phyloP scores from a whole-genome alignment of 305 asterid genomes.

The Solanum hybrid region DNA sequence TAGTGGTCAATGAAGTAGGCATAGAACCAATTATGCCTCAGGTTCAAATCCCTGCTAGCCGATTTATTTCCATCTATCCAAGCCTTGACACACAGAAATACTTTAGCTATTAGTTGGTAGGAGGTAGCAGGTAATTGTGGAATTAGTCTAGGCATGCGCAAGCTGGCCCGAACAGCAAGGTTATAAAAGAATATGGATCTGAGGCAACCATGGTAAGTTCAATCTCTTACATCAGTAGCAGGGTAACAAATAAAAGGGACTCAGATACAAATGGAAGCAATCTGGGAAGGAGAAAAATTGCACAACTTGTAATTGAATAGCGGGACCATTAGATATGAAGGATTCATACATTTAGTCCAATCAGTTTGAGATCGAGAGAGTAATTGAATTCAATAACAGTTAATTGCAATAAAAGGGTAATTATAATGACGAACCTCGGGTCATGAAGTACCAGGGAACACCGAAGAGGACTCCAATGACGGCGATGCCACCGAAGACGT shows the following conservation, averaged over 20 bases:
- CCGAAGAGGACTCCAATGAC: constrained; percentile 51
- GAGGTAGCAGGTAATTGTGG: background rate
- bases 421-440: constrained; percentile 32
- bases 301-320: background rate
- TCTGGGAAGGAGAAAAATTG: background rate
- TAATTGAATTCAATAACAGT: background rate
- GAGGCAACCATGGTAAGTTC: constrained; percentile 62
- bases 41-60: background rate
- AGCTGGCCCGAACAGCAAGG: background rate
- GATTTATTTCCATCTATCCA: background rate
- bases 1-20: background rate
- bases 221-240: background rate
- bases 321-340: background rate
- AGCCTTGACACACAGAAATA: background rate
- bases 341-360: background rate
- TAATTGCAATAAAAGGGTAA: background rate
- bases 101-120: background rate
- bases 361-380: background rate
- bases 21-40: background rate
- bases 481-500: constrained; percentile 69
- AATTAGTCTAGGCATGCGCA: background rate
- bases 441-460: constrained; percentile 81
- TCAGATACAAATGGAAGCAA: background rate
- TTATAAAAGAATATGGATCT: background rate
- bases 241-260: background rate